phyloP scores from a whole-genome alignment of 2,329 filamentous ascomycete genomes.

The Sclerotinia spermophila region DNA sequence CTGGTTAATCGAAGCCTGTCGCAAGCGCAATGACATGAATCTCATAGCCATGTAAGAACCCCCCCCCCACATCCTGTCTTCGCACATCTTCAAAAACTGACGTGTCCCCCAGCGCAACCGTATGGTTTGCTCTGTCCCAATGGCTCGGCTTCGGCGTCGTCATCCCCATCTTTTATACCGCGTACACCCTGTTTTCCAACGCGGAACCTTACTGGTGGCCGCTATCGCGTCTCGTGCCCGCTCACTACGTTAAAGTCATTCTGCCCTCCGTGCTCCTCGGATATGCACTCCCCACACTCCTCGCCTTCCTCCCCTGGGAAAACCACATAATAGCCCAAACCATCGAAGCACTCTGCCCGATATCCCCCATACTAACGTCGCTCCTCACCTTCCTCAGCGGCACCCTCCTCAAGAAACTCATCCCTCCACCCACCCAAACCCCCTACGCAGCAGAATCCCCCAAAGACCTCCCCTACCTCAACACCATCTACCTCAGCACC shows the following conservation, averaged over 20 bases:
- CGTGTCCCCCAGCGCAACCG: background rate
- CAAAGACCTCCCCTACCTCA: constrained; percentile 1
- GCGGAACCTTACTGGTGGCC: constrained; percentile 11
- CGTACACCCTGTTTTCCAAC: constrained; percentile 10
- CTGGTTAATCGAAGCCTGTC: constrained; percentile 3
- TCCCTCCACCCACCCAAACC: background rate
- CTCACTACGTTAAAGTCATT: constrained; percentile 6
- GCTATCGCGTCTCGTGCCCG: constrained; percentile 1
- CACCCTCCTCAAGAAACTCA: background rate
- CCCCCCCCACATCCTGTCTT: no score
- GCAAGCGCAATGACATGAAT: constrained; percentile 14
- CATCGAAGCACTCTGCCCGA: background rate
- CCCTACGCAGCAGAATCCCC: background rate
- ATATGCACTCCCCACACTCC: background rate
- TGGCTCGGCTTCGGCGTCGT: constrained; percentile 1
- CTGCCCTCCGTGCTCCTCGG: background rate
- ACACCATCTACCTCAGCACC: background rate
- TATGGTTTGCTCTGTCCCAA: constrained; percentile 9
- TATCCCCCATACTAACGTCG: background rate
- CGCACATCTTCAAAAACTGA: background rate
- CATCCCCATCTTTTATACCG: background rate
- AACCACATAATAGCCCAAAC: background rate
- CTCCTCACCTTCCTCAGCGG: background rate
- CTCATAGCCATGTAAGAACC: constrained; percentile 7
- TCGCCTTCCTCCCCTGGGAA: background rate